Evolutionary conservation across 2,329 filamentous ascomycete genomes (phyloP), one percentile per base, ranked within the genome.

Genomic region (Trichoderma sp.): DNA sequence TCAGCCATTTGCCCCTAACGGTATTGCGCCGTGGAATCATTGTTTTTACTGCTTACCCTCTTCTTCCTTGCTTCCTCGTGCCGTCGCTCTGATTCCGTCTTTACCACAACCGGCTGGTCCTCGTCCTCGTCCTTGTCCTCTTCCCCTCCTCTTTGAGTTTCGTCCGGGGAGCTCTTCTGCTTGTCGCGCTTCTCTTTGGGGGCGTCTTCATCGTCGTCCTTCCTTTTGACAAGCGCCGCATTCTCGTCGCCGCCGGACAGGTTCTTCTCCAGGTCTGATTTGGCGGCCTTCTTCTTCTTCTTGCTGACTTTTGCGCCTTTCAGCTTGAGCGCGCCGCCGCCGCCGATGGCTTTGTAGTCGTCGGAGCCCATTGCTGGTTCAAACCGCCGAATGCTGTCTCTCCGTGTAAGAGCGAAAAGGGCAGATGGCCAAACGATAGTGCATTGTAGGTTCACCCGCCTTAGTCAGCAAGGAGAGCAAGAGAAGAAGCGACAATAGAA

Each of bases 21-120:
- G 34, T 7, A n/a, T n/a, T n/a, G 6, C 7, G 39, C 37, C 14
- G 16, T 43, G 39, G 6, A n/a, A 34, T 13, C 1, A 8, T 6
- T 5, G 4, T 3, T n/a, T 43, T 43, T 16, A 4, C 6, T 37
- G 7, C 89, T 71, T 85, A 93, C 92, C 83, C 93, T 87, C 81
- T 93, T 96, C 78, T 89, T 86, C 79, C 91, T 88, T 74, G 87
- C 86, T 81, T 98, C 95, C 73, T 96, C 93, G 75, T 96, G 88
- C 55, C 89, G 86, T 73, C 86, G 84, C 82, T 99, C 93, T 1
- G 94, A 89, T 71, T 96, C 93, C 0, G 95, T 98, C 84, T 97
- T 97, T 70, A 77, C 79, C 66, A 77, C 74, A 68, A 71, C 75
- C n/a, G 71, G 72, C 73, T 52, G 72, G 16, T 76, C 72, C 14